Conservation (phyloP, 768 basidiomycete species). For the Mycena floridula region DNA sequence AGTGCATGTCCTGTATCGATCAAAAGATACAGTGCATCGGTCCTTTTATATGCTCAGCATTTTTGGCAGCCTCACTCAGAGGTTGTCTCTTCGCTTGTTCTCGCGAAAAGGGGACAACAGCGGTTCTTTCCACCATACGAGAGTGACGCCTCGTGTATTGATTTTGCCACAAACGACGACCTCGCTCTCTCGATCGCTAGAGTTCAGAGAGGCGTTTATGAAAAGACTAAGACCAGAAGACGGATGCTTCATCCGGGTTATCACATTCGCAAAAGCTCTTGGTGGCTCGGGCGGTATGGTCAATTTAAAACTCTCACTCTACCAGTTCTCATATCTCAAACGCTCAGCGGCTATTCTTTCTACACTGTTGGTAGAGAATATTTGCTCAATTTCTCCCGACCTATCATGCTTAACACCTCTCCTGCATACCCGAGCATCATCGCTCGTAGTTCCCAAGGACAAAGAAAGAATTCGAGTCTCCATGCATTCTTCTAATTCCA, state of each 20-base stretch:
- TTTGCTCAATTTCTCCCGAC: slow-evolving; percentile 63
- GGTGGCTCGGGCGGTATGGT: slow-evolving; percentile 59
- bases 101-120: too few species aligned
- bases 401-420: slow-evolving; percentile 61
- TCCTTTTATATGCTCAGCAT: too few species aligned
- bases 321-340: neutral
- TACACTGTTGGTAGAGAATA: slow-evolving; percentile 48
- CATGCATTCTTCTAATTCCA: slow-evolving; percentile 53
- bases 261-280: slow-evolving; percentile 55
- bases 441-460: slow-evolving; percentile 59
- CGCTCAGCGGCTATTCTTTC: slow-evolving; percentile 53
- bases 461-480: slow-evolving; percentile 59
- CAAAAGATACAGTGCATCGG: too few species aligned
- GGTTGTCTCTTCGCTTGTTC: too few species aligned
- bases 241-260: slow-evolving; percentile 37
- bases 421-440: slow-evolving; percentile 49
- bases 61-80: too few species aligned
- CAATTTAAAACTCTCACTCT: slow-evolving; percentile 17
- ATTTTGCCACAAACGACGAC: slow-evolving; percentile 46
- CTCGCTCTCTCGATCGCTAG: slow-evolving; percentile 32
- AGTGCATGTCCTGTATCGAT: too few species aligned
- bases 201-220: slow-evolving; percentile 28
- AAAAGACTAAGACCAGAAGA: slow-evolving; percentile 31
- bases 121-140: too few species aligned
- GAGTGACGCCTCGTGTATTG: too few species aligned